These are phyloP conservation scores for Apiospora rasikravindrae DNA, from an alignment of 2,329 filamentous ascomycete species.

Conservation along the genomic window DNA sequence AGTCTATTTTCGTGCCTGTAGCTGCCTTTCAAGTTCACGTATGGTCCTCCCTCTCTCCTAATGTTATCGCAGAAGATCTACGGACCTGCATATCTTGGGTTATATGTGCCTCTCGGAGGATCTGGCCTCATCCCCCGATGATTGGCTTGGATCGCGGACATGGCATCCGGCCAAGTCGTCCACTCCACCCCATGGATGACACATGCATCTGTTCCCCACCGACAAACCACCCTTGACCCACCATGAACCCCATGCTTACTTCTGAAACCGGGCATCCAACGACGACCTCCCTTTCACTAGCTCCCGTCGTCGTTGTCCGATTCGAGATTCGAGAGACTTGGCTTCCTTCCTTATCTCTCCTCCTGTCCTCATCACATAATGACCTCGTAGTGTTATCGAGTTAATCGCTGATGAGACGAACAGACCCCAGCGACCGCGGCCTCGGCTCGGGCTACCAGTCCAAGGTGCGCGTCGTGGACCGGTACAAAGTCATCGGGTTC, in stretches of 20 bases:
- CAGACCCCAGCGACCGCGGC: constrained; percentile 61
- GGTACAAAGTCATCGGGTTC: constrained; percentile 96
- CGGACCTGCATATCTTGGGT: neutral
- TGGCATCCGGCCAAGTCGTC: neutral
- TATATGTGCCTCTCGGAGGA: neutral
- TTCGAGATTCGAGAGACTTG: neutral
- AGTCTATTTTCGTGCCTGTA: constrained; percentile 31
- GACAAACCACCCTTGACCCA: constrained; percentile 7
- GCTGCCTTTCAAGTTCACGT: neutral
- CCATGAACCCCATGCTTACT: constrained; percentile 6
- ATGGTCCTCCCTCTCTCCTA: constrained; percentile 22
- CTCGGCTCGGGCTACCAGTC: constrained; percentile 59
- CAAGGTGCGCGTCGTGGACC: constrained; percentile 89
- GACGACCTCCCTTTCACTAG: neutral
- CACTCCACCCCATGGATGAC: constrained; percentile 11
- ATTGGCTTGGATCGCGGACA: neutral
- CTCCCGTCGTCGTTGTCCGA: neutral
- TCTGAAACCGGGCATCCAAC: constrained; percentile 6
- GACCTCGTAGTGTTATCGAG: neutral
- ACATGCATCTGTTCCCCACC: constrained; percentile 7
- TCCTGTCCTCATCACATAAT: neutral
- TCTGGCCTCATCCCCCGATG: neutral
- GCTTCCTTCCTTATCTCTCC: neutral
- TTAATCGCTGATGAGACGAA: constrained; percentile 10
- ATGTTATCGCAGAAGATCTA: neutral